Evolutionary conservation across 140 eudicot genomes (phyloP), one percentile per base, ranked within the genome.

Genomic region (Ambrosia hybrid): DNA sequence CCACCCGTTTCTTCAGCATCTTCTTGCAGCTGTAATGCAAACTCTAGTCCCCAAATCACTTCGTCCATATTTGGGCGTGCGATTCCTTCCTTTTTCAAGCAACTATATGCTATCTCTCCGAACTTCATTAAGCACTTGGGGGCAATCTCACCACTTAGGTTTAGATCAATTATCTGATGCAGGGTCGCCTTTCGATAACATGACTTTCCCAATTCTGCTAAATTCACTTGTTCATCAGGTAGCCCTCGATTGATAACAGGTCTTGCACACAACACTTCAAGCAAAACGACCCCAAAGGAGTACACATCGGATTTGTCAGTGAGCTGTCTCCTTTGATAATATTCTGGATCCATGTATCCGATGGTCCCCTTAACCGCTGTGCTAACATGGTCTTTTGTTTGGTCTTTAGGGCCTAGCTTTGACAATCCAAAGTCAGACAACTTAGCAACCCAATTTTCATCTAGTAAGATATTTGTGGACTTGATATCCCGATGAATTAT

Each of bases 401-500:
- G 68, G 58, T 70, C 79, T 0, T 58, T 55, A 0, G 86, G 83
- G 7, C 95, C 95, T 36, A 80, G 60, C 68, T 81, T 88, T 8
- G 86, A 85, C 70, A 88, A 74, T 3, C 95, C 89, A 46, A 87
- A 87, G 77, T 87, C 93, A 3, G 93, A 87, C 36, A 87, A 73
- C 76, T 87, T 87, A 39, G 93, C 89, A 8, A 77, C 89, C 87
- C 80, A 84, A 71, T 80, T 80, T 70, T 82, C 86, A 33, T 87
- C 89, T 16, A 82, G 70, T 59, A 87, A 68, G 43, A 87, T 87
- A 73, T 87, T 84, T 21, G 89, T 82, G 43, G 88, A 79, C 73
- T 87, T 87, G 34, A 84, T 77, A 51, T 84, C 94, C 0, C 94
- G 84, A 61, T 87, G 94, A 34, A 87, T 87, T 62, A 87, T 80